Conservation (phyloP, 2,329 filamentous ascomycete species). For the Sordariomycetes sp. region DNA sequence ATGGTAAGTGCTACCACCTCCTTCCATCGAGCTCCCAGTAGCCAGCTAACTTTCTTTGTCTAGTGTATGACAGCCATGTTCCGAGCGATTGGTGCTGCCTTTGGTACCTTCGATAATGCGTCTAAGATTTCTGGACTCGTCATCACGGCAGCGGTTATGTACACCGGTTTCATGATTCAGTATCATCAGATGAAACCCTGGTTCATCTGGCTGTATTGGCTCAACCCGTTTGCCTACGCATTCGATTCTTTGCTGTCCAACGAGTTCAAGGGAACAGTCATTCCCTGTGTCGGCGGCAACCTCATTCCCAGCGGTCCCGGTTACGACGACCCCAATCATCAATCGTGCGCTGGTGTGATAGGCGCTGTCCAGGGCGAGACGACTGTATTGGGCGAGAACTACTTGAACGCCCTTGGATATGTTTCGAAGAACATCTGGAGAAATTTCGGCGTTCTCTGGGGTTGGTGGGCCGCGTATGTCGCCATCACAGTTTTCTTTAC, state of each 20-base stretch:
- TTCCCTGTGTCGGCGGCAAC: slow-evolving; percentile 30
- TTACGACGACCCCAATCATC: slow-evolving; percentile 26
- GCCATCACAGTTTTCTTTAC: slow-evolving; percentile 45
- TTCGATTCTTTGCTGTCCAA: slow-evolving; percentile 59
- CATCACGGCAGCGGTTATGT: slow-evolving; percentile 41
- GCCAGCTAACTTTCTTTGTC: slow-evolving; percentile 18
- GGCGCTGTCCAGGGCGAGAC: slow-evolving; percentile 36
- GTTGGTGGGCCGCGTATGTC: slow-evolving; percentile 48
- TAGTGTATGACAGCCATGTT: slow-evolving; percentile 48
- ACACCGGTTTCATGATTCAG: slow-evolving; percentile 51
- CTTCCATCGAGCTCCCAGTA: too few species aligned
- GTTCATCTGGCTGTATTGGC: slow-evolving; percentile 51
- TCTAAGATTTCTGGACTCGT: slow-evolving; percentile 40
- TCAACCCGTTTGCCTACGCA: slow-evolving; percentile 54
- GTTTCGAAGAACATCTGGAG: slow-evolving; percentile 38
- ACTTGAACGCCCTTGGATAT: slow-evolving; percentile 41
- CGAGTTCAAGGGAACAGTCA: slow-evolving; percentile 46
- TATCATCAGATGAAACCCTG: slow-evolving; percentile 48
- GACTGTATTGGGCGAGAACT: slow-evolving; percentile 42
- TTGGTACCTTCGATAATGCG: slow-evolving; percentile 42
- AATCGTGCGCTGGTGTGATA: slow-evolving; percentile 43
- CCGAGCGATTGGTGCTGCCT: slow-evolving; percentile 39
- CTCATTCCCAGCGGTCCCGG: slow-evolving; percentile 35
- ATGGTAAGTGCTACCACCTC: too few species aligned
- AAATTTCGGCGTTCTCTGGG: slow-evolving; percentile 50